A percentile compares a stretch with the other conserved stretches of the same genome.
Evolutionary conservation across 768 basidiomycete species (phyloP).

Genomic region (Leccinellum albellum): DNA sequence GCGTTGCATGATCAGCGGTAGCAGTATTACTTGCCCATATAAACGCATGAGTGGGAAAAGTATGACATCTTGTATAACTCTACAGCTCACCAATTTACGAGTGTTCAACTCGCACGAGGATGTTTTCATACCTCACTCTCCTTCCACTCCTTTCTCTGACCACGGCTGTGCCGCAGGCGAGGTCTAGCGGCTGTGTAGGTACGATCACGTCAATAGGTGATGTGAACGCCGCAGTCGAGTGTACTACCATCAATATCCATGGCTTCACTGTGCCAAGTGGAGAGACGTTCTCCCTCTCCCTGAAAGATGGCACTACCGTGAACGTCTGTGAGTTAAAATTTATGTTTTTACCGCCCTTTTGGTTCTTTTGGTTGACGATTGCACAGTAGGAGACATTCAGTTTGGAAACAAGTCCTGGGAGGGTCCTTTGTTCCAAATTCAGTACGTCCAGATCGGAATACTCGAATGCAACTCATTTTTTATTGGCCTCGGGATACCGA

Average conservation of each 20-base stretch:
- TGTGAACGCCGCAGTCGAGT: conserved; percentile 48
- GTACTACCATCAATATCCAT: conserved; percentile 56
- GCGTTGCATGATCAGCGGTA: not conserved
- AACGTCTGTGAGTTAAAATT: conserved; percentile 45
- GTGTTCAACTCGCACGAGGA: conserved; percentile 2
- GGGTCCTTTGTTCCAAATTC: conserved; percentile 53
- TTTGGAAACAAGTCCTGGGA: conserved; percentile 53
- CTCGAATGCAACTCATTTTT: not conserved
- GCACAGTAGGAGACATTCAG: conserved; percentile 51
- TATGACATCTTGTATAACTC: not conserved
- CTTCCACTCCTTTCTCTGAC: conserved; percentile 16
- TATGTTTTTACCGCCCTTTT: not conserved
- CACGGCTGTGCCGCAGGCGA: conserved; percentile 13
- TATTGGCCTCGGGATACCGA: not conserved
- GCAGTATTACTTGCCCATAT: not conserved
- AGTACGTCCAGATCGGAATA: conserved; percentile 27
- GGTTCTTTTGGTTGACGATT: not conserved
- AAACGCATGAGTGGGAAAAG: not conserved
- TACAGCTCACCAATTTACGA: not conserved
- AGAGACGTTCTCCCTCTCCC: conserved; percentile 43
- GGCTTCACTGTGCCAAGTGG: conserved; percentile 56
- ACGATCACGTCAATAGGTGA: conserved; percentile 52
- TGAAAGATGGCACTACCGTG: conserved; percentile 50
- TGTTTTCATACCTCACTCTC: conserved; percentile 8
- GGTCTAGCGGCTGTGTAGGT: conserved; percentile 38